Conservation (phyloP, 2,329 filamentous ascomycete genomes). For the Lecanoromycetidae sp. region DNA sequence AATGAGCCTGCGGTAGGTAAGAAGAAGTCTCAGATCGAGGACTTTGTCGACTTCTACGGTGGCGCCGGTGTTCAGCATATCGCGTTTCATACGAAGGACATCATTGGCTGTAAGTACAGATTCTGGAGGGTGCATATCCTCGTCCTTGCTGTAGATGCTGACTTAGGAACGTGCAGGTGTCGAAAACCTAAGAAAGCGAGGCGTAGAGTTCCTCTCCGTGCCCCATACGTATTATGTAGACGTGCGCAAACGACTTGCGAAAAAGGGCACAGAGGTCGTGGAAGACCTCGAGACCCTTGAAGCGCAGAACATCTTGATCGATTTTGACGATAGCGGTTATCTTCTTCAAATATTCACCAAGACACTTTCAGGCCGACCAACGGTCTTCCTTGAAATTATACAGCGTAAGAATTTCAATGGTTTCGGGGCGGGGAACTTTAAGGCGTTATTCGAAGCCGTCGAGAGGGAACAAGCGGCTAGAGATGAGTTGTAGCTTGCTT, state of each 20-base stretch:
- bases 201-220: slow-evolving; percentile 86
- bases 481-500: slow-evolving; percentile 75
- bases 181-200: slow-evolving; percentile 64
- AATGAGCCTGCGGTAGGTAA: slow-evolving; percentile 88
- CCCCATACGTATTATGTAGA: slow-evolving; percentile 74
- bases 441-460: slow-evolving; percentile 87
- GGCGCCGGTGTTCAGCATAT: slow-evolving; percentile 90
- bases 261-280: slow-evolving; percentile 46
- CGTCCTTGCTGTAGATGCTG: no score
- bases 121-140: no score
- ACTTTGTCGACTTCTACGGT: slow-evolving; percentile 81
- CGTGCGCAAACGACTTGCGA: slow-evolving; percentile 61
- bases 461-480: slow-evolving; percentile 80
- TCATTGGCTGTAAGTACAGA: no score
- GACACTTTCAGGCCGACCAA: slow-evolving; percentile 87
- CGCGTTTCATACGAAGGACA: slow-evolving; percentile 69
- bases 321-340: slow-evolving; percentile 90
- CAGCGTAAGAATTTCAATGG: slow-evolving; percentile 82
- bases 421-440: slow-evolving; percentile 93
- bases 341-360: slow-evolving; percentile 65
- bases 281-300: slow-evolving; percentile 71
- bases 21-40: slow-evolving; percentile 88
- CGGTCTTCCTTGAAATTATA: slow-evolving; percentile 93
- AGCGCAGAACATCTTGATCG: slow-evolving; percentile 75
- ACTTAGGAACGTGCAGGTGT: no score